Evolutionary conservation across 1,284 basidiomycete species (phyloP), one percentile per base, ranked within the genome.

Genomic region (Cryptococcus hybrid): DNA sequence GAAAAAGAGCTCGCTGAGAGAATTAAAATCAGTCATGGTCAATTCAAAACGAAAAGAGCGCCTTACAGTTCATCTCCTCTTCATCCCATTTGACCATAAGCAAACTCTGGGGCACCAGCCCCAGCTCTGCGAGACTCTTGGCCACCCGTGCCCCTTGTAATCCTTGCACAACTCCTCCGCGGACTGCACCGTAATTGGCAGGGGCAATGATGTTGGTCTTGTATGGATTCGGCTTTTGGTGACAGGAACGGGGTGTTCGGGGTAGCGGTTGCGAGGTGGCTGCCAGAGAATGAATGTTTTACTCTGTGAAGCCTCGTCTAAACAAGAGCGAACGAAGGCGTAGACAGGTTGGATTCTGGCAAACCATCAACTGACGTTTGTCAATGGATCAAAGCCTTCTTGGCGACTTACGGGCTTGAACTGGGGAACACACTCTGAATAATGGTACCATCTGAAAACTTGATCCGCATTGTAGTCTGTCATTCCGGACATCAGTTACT

Each of bases 81-180:
- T 75, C 77, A 9, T 70, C 72, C 64, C 71, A 78, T 47, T 60
- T 60, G 24, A 78, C 62, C 54, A 77, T 47, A 54, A 78, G 57
- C 37, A 78, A 65, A 59, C 72, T 74, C 68, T 78, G 77, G 5
- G 77, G 77, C 8, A 78, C 76, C 11, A 78, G 56, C 2, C 75
- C 74, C 35, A 78, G 60, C 47, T 75, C 68, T 35, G 58, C 54
- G 58, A 3, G 60, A 72, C 64, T 75, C 71, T 40, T 62, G 67
- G 7, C 70, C 68, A 6, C 74, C 74, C 35, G 63, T 72, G 3
- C 74, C 74, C 66, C 67, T 53, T 64, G 63, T 38, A 70, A 52
- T 38, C 68, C 64, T 3, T 56, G 56, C 13, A 62, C 55, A 7
- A 54, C 44, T 4, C 50, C 54, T 0, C 70, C 73, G 11, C 67